phyloP scores from a whole-genome alignment of 352 stramenopile genomes.

The Phytopythium montanum region DNA sequence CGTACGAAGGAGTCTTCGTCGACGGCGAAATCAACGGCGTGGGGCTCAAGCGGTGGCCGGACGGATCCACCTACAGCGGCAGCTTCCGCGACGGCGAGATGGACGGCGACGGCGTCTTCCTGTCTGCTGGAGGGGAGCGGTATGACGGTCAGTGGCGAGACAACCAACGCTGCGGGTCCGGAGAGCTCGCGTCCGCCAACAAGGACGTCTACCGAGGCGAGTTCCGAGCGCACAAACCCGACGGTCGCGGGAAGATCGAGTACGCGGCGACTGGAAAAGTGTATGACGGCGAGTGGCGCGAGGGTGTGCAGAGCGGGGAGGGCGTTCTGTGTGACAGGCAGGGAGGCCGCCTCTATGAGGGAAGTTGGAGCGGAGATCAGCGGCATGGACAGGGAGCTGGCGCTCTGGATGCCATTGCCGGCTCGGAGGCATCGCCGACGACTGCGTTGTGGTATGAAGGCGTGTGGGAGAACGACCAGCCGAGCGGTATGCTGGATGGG shows the following conservation, averaged over 20 bases:
- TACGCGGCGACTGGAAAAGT: conserved; percentile 14
- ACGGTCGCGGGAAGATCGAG: conserved; percentile 32
- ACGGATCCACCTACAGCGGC: conserved; percentile 58
- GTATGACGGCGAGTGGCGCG: conserved; percentile 44
- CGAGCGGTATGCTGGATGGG: conserved; percentile 13
- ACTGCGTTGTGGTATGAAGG: conserved; percentile 16
- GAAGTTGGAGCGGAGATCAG: conserved; percentile 31
- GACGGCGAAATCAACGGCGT: conserved; percentile 60
- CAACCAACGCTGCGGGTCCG: conserved; percentile 41
- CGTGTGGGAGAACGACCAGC: conserved; percentile 13
- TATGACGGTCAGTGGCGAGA: conserved; percentile 55
- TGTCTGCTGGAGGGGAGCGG: conserved; percentile 33
- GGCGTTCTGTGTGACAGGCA: conserved; percentile 17
- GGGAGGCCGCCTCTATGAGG: conserved; percentile 32
- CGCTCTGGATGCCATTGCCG: not conserved
- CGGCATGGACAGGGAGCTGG: conserved; percentile 29
- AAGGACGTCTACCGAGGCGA: conserved; percentile 37
- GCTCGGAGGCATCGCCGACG: not conserved
- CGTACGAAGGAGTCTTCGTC: conserved; percentile 53
- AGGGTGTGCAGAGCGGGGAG: conserved; percentile 17
- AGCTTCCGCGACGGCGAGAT: conserved; percentile 48
- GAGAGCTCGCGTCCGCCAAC: conserved; percentile 28
- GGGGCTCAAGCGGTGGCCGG: conserved; percentile 44
- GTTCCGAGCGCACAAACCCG: conserved; percentile 35
- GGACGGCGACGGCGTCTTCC: conserved; percentile 45